phyloP scores from a whole-genome alignment of 2,329 filamentous ascomycete species.

The Colletotrichum filicis region DNA sequence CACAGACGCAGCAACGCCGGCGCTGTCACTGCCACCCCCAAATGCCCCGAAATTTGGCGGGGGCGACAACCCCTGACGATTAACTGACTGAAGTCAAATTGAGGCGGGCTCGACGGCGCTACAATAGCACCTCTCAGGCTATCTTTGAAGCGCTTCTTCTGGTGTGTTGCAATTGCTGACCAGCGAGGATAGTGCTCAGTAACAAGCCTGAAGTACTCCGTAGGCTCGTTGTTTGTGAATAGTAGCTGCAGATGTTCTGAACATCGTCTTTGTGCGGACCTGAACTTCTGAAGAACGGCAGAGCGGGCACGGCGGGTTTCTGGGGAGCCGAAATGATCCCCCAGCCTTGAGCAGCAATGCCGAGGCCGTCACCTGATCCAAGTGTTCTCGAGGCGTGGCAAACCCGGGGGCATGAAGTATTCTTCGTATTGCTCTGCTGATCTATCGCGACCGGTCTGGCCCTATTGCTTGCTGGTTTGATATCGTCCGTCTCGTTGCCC shows the following conservation, averaged over 20 bases:
- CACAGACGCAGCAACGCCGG: not conserved
- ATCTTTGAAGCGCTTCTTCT: constrained; percentile 1
- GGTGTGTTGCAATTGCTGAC: constrained; percentile 8
- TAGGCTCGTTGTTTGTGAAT: not conserved
- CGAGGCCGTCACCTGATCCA: constrained; percentile 11
- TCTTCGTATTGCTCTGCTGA: constrained; percentile 11
- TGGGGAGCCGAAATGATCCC: not conserved
- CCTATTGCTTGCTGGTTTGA: constrained; percentile 6
- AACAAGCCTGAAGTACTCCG: constrained; percentile 2
- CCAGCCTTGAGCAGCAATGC: constrained; percentile 11
- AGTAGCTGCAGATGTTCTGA: not conserved
- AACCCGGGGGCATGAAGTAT: not conserved
- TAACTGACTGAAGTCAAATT: not conserved
- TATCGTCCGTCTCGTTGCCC: constrained; percentile 2
- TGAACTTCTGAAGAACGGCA: not conserved
- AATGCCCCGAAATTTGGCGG: constrained; percentile 6
- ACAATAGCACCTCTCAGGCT: constrained; percentile 4
- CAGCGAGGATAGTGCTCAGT: not conserved
- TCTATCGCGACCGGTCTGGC: constrained; percentile 3
- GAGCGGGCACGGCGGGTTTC: not conserved
- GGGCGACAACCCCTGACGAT: constrained; percentile 2
- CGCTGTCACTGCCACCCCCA: constrained; percentile 22
- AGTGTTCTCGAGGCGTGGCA: not conserved
- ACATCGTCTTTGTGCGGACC: not conserved
- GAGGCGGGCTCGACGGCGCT: constrained; percentile 45